Evolutionary conservation across 768 basidiomycete species (phyloP).

Genomic region (Lyophyllum semitale): DNA sequence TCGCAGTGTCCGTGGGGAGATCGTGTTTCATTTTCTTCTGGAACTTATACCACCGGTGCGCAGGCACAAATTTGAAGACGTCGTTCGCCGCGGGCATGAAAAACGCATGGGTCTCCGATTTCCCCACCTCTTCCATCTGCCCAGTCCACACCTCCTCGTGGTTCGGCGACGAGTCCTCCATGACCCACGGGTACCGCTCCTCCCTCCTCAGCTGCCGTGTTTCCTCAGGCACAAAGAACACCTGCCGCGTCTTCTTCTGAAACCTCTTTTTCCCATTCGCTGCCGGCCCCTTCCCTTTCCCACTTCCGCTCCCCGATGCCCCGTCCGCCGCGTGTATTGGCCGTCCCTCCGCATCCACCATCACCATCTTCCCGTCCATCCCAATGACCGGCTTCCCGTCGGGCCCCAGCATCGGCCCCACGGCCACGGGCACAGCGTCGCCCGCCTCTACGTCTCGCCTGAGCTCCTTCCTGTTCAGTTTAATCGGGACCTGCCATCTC

Average conservation of each 20-base stretch:
- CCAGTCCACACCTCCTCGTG: slow-evolving; percentile 79
- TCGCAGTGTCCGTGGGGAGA: slow-evolving; percentile 64
- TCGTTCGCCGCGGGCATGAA: slow-evolving; percentile 84
- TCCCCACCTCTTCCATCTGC: slow-evolving; percentile 75
- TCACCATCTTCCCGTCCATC: slow-evolving; percentile 72
- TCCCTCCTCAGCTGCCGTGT: slow-evolving; percentile 78
- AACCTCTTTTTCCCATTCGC: slow-evolving; percentile 67
- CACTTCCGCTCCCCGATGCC: slow-evolving; percentile 30
- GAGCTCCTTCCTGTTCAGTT: slow-evolving; percentile 85
- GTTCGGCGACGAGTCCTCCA: slow-evolving; percentile 70
- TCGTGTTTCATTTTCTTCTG: slow-evolving; percentile 81
- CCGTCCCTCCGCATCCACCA: slow-evolving; percentile 79
- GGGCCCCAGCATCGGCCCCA: slow-evolving; percentile 73
- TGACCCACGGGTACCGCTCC: slow-evolving; percentile 90
- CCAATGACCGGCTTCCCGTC: slow-evolving; percentile 88
- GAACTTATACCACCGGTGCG: slow-evolving; percentile 91
- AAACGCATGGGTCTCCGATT: slow-evolving; percentile 73
- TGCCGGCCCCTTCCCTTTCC: slow-evolving; percentile 44
- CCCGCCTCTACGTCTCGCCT: slow-evolving; percentile 45
- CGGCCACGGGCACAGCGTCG: slow-evolving; percentile 48
- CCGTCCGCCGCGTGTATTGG: slow-evolving; percentile 51
- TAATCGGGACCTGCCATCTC: slow-evolving; percentile 73
- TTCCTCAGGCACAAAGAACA: slow-evolving; percentile 80
- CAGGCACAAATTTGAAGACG: slow-evolving; percentile 85
- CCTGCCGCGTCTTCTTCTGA: slow-evolving; percentile 82